phyloP scores from a whole-genome alignment of 352 stramenopile genomes.

The Pythium angustatum region DNA sequence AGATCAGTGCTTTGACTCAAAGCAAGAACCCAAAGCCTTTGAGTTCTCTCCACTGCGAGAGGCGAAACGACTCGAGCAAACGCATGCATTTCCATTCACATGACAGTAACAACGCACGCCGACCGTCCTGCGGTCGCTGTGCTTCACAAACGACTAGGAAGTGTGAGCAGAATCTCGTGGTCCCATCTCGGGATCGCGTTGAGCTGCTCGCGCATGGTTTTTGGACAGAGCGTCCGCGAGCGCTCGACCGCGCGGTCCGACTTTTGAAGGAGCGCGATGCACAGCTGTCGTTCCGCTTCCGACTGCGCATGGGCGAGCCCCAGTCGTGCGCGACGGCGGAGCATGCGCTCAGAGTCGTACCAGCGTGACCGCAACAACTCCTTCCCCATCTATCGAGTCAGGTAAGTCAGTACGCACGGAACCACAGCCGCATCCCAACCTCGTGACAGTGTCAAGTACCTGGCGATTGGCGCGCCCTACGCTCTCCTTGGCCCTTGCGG shows the following conservation, averaged over 20 bases:
- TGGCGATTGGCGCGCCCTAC: background rate
- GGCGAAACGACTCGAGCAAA: no score
- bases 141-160: no score
- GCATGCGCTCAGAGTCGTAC: background rate
- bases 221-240: background rate
- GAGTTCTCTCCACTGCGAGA: no score
- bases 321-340: background rate
- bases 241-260: background rate
- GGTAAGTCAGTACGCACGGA: no score
- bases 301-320: background rate
- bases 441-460: background rate
- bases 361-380: background rate
- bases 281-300: background rate
- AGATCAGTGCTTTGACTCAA: no score
- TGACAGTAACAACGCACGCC: no score
- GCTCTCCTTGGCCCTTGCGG: background rate
- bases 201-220: background rate
- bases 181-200: slow-evolving; percentile 1
- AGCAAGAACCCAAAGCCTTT: no score
- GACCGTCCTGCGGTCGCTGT: no score
- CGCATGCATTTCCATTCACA: no score
- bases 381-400: background rate
- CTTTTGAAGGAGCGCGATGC: background rate
- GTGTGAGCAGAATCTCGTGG: background rate
- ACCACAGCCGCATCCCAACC: no score